These are phyloP conservation scores for Nakaseomyces glabratus DNA, from an alignment of 1,139 yeast species.

Conservation along the genomic window DNA sequence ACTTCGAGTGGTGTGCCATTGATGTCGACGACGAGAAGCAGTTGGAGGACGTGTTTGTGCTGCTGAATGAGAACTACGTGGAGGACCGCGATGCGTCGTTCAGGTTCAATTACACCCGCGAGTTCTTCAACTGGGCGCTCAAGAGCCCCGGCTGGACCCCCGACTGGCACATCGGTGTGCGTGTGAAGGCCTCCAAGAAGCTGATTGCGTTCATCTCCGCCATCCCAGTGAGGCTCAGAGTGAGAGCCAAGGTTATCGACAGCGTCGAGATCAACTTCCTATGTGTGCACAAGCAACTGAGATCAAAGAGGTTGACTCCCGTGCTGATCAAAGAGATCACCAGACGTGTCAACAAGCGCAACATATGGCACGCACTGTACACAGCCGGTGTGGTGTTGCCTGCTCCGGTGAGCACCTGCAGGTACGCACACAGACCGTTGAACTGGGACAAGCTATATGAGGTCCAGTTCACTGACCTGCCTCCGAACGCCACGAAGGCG, in stretches of 20 bases:
- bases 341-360: conserved; percentile 72
- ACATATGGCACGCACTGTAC: conserved; percentile 93
- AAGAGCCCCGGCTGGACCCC: conserved; percentile 87
- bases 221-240: conserved; percentile 63
- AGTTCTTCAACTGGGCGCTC: conserved; percentile 86
- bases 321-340: conserved; percentile 90
- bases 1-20: conserved; percentile 82
- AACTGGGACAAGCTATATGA: conserved; percentile 86
- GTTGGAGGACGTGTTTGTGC: conserved; percentile 53
- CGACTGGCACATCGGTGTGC: conserved; percentile 91
- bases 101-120: conserved; percentile 79
- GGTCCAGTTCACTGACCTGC: conserved; percentile 80
- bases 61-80: conserved; percentile 82
- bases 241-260: conserved; percentile 48
- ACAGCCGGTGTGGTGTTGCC: conserved; percentile 92
- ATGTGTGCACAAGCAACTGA: conserved; percentile 85
- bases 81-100: conserved; percentile 91
- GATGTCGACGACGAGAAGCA: conserved; percentile 44
- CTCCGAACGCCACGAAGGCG: conserved; percentile 64
- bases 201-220: conserved; percentile 90
- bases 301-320: conserved; percentile 93
- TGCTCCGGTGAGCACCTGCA: conserved; percentile 80
- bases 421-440: conserved; percentile 90
- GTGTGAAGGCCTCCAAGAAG: conserved; percentile 67
- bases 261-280: conserved; percentile 89